Evolutionary conservation across 225 moss, liverwort and hornwort species (phyloP).

Genomic region (Polytrichum commune): DNA sequence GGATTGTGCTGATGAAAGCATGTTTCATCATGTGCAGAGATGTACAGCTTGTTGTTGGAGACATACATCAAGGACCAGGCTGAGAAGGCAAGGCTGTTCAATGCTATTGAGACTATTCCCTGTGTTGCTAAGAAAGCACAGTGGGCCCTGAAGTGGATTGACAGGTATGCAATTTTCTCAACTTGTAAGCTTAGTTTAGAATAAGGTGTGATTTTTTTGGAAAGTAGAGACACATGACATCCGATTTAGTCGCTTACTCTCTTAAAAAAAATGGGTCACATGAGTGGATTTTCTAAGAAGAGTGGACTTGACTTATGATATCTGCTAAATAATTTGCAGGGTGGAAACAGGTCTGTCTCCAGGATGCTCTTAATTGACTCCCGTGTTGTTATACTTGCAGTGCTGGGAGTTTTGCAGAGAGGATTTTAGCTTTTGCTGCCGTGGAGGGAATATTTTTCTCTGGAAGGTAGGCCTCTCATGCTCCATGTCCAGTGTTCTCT

Average conservation of each 20-base stretch:
- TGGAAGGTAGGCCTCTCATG: slow-evolving; percentile 25
- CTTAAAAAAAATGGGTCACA: too few relatives aligned
- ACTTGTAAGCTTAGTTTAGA: too few relatives aligned
- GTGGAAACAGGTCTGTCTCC: too few relatives aligned
- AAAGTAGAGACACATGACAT: too few relatives aligned
- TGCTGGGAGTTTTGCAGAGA: slow-evolving; percentile 72
- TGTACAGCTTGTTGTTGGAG: slow-evolving; percentile 86
- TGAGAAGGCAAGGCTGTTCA: slow-evolving; percentile 72
- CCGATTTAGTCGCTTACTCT: too few relatives aligned
- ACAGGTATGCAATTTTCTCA: slow-evolving; percentile 35
- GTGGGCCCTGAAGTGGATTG: slow-evolving; percentile 89
- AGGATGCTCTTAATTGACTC: too few relatives aligned
- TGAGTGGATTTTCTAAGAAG: too few relatives aligned
- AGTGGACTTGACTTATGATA: too few relatives aligned
- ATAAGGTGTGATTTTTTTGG: too few relatives aligned
- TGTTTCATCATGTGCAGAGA: slow-evolving; percentile 23
- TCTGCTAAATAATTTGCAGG: neutral
- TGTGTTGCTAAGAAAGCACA: slow-evolving; percentile 78
- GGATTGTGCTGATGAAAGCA: too few relatives aligned
- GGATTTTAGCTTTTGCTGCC: slow-evolving; percentile 83
- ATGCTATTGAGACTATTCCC: slow-evolving; percentile 77
- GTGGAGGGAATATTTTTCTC: slow-evolving; percentile 97
- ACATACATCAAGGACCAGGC: slow-evolving; percentile 74
- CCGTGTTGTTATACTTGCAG: too few relatives aligned
- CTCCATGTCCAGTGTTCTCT: too few relatives aligned